Conservation (phyloP, 139 green algal genomes). For the Tetraselmis chui region DNA sequence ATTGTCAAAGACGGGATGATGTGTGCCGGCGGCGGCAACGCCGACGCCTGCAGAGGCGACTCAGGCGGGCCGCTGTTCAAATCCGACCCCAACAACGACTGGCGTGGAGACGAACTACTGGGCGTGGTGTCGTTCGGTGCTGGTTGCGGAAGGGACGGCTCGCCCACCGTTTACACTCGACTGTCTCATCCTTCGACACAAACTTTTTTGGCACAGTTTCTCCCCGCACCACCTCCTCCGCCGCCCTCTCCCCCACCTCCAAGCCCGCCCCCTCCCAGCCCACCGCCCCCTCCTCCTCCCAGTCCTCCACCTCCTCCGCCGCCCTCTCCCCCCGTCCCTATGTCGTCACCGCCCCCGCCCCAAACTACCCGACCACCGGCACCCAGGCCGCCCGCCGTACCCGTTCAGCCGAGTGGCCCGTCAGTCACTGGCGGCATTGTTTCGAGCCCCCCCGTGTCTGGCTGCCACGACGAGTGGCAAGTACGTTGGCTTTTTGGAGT, state of each 20-base stretch:
- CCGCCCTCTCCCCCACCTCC: not conserved
- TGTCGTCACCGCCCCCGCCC: no score
- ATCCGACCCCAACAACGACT: not conserved
- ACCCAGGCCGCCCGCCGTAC: no score
- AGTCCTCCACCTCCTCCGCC: not conserved
- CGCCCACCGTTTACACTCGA: not conserved
- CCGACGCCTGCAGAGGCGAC: not conserved
- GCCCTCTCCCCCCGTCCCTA: not conserved
- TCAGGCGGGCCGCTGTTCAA: not conserved
- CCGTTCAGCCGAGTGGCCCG: not conserved
- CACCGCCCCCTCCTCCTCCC: no score
- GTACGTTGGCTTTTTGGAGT: not conserved
- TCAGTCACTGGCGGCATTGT: not conserved
- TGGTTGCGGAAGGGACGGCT: not conserved
- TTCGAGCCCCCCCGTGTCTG: not conserved
- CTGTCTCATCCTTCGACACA: no score
- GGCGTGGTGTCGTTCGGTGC: not conserved
- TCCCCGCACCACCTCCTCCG: not conserved
- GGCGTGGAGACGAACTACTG: not conserved
- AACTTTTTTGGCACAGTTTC: not conserved
- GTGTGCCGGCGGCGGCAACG: not conserved
- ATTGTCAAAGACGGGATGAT: not conserved
- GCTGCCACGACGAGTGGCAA: not conserved
- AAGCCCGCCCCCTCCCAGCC: not conserved
- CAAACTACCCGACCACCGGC: no score